Evolutionary conservation across 805 yeast species (phyloP), one percentile per base, ranked within the genome.

Genomic region (Lipomyces spencermartinsiae): DNA sequence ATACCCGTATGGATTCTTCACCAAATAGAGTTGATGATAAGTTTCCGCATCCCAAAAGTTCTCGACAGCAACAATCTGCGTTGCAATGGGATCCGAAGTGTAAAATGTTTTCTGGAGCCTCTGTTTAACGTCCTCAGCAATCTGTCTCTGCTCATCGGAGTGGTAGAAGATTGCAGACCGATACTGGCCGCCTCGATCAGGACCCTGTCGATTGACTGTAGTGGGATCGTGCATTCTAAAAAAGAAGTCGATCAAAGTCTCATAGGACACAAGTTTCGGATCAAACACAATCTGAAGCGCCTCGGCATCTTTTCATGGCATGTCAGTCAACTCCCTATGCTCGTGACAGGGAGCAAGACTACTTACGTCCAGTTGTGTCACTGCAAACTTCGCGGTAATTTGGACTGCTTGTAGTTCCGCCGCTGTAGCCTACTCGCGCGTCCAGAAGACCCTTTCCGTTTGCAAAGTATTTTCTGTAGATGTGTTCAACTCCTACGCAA

Each of bases 201-300:
- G 90, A 2, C 99, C 99, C 79, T 95, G 98, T 1, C 85, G 76
- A 75, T 93, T 87, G 63, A 84, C 69, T 1, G 93, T 89, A 1
- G 98, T 95, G 59, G 99, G 98, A 79, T 95, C 98, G 78, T 94
- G 99, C 78, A 92, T 92, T 74, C 89, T 83, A 82, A 92, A 93
- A 82, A 94, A 95, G 73, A 93, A 91, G 65, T 89, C 93, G 56
- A 92, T 79, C 58, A 94, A 79, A 35, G 89, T 91, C 65, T 80
- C 84, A 74, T 87, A 83, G 2, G 85, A 69, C 1, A 91, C 83
- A n/a, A 78, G 72, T 2, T 83, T 71, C 31, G 97, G 97, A 74
- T 93, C 93, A 75, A 86, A 95, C 0, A 94, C 83, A 12, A 94
- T 82, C 78, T 94, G 97, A 25, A 94, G 80, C 5, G 91, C 88